phyloP scores from a whole-genome alignment of 805 yeast genomes.

The Barnettozyma populi region DNA sequence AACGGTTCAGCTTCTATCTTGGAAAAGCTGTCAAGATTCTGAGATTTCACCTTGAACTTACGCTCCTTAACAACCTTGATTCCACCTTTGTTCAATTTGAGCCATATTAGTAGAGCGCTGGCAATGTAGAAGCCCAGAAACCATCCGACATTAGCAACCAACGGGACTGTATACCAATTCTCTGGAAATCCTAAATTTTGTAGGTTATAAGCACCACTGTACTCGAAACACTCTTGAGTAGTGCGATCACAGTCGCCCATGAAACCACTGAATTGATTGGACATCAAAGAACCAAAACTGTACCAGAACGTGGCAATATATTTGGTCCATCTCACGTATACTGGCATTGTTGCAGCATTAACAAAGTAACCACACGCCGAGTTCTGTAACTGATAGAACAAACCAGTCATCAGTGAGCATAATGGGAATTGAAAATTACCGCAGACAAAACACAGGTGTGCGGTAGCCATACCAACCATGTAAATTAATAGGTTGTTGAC shows the following conservation, averaged over 20 bases:
- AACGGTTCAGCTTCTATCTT: neutral
- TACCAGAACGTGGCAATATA: constrained; percentile 72
- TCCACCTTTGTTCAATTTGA: constrained; percentile 32
- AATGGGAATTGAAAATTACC: constrained; percentile 19
- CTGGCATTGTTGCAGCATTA: constrained; percentile 67
- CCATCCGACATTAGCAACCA: constrained; percentile 55
- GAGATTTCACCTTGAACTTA: neutral
- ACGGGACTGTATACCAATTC: constrained; percentile 63
- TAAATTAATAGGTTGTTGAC: constrained; percentile 52
- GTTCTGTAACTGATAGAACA: constrained; percentile 43
- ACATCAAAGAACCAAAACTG: constrained; percentile 58
- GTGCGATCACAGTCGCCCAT: constrained; percentile 56
- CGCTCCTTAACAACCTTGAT: constrained; percentile 19
- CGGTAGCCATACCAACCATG: constrained; percentile 50
- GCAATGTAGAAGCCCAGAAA: constrained; percentile 49
- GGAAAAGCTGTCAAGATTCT: neutral
- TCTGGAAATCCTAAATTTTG: constrained; percentile 52
- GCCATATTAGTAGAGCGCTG: constrained; percentile 37
- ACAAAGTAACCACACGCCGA: constrained; percentile 80
- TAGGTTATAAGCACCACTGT: constrained; percentile 51
- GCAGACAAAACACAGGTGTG: constrained; percentile 31
- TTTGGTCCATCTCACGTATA: constrained; percentile 77
- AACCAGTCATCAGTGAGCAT: constrained; percentile 15
- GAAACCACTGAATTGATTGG: constrained; percentile 60
- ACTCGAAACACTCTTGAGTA: constrained; percentile 39